Evolutionary conservation across 768 basidiomycete species (phyloP).

Genomic region (Xerocomellus amylosporus): DNA sequence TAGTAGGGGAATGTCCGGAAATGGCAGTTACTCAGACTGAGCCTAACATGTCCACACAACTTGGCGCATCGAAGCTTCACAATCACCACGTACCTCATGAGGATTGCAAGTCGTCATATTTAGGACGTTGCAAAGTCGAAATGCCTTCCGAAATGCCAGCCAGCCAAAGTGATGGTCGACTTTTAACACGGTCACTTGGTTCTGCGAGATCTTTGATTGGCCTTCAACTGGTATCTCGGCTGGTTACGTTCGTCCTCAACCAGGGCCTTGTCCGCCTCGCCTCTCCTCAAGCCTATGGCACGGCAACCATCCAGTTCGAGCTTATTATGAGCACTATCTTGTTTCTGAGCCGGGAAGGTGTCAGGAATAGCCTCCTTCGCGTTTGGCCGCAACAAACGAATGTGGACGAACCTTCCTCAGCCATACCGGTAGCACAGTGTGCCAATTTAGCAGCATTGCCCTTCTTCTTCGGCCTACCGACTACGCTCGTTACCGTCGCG

Average conservation of each 20-base stretch:
- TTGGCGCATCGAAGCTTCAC: neutral
- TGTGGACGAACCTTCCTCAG: neutral
- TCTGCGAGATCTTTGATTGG: slow-evolving; percentile 69
- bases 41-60: slow-evolving; percentile 16
- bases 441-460: slow-evolving; percentile 63
- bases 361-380: slow-evolving; percentile 83
- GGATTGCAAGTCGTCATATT: neutral
- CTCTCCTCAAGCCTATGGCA: slow-evolving; percentile 83
- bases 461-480: slow-evolving; percentile 61
- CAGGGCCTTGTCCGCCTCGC: slow-evolving; percentile 82
- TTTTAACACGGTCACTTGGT: slow-evolving; percentile 34
- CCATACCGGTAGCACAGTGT: slow-evolving; percentile 18
- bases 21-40: neutral
- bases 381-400: slow-evolving; percentile 30
- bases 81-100: neutral
- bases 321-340: slow-evolving; percentile 85
- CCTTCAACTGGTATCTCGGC: slow-evolving; percentile 80
- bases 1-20: neutral
- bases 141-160: slow-evolving; percentile 6
- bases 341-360: slow-evolving; percentile 91
- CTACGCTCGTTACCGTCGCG: slow-evolving; percentile 50
- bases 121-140: slow-evolving; percentile 6
- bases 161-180: slow-evolving; percentile 6
- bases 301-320: slow-evolving; percentile 93
- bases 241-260: slow-evolving; percentile 87